Base-by-base conservation (phyloP, 768 basidiomycete genomes). In the Lentinula sp. region DNA sequence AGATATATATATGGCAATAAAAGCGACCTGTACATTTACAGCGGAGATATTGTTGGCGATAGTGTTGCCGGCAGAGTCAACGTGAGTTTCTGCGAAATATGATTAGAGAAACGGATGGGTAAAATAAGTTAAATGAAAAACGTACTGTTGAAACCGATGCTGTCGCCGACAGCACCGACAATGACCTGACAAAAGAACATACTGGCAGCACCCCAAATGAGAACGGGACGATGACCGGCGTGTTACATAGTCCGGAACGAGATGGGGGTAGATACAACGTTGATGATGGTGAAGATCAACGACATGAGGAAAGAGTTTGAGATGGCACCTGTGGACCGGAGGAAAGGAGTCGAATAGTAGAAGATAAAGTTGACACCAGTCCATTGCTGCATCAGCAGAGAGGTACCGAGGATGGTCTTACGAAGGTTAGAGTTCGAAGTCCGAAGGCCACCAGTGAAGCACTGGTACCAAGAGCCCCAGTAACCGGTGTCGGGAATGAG, bases 311-410 rank as follows among this genome's bases (percentile, higher is more conserved):
- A 88, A 4, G 79, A 67, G 65, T 86, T 78, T 9, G 64, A 59
- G 64, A 87, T 84, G 28, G 55, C 55, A n/a, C 84, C 83, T 15
- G 84, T 77, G 60, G 77, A 77, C 61, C 77, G 58, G 76, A 88
- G 86, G 82, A 88, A 88, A 10, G 83, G 80, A 0, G 87, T 87
- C 32, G 84, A 84, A 71, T 80, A 87, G 76, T 86, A 88, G 73
- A 88, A 87, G 71, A 86, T 84, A 69, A 86, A 86, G 74, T 85
- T 87, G 73, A 85, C 86, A 65, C 89, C 89, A 21, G 91, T 93
- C 71, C 91, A 82, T 72, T 92, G 89, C 73, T 91, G 88, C 58
- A 67, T 76, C 45, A 74, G 93, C 65, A 95, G 78, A 70, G 85
- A 84, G 66, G 91, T 89, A 67, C 93, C 93, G 39, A 56, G 55